Percentiles rank a stretch among this genome's conserved stretches.
Evolutionary conservation across 2,329 filamentous ascomycete species (phyloP).

Genomic region (Alternaria hordeiaustralica): DNA sequence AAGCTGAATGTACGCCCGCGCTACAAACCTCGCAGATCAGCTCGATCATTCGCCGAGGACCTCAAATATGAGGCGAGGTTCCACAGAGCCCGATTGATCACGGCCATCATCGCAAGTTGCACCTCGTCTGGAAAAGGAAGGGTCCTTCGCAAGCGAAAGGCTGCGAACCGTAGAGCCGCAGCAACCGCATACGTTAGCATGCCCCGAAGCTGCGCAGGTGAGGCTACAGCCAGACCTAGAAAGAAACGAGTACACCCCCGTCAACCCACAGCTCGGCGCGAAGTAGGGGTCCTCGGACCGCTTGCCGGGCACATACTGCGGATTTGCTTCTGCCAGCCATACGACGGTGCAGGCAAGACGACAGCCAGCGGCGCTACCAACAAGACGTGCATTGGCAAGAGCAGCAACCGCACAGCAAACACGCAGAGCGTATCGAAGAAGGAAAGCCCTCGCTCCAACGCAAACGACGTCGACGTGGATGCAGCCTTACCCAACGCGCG

Average conservation of each 20-base stretch:
- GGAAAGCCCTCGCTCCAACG: neutral
- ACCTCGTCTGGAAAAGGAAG: conserved; percentile 14
- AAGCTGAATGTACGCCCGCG: neutral
- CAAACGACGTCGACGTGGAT: conserved; percentile 1
- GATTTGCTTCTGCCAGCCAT: conserved; percentile 47
- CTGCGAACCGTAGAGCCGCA: neutral
- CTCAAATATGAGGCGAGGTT: conserved; percentile 20
- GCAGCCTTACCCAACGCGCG: conserved; percentile 20
- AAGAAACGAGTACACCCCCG: neutral
- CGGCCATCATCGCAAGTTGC: conserved; percentile 17
- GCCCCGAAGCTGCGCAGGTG: neutral
- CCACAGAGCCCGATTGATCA: conserved; percentile 19
- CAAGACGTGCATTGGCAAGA: conserved; percentile 3
- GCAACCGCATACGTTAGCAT: conserved; percentile 2
- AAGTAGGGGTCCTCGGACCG: conserved; percentile 9
- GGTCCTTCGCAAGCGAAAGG: conserved; percentile 16
- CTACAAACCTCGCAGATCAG: conserved; percentile 9
- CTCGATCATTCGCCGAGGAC: conserved; percentile 7
- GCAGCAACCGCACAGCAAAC: neutral
- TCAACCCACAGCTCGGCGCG: neutral
- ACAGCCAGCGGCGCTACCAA: conserved; percentile 3
- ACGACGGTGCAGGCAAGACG: conserved; percentile 29
- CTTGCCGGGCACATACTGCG: conserved; percentile 33
- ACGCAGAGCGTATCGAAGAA: conserved; percentile 2
- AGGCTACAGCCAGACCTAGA: neutral